Evolutionary conservation across 2,329 filamentous ascomycete species (phyloP).

Genomic region (Dactylellina leptospora): DNA sequence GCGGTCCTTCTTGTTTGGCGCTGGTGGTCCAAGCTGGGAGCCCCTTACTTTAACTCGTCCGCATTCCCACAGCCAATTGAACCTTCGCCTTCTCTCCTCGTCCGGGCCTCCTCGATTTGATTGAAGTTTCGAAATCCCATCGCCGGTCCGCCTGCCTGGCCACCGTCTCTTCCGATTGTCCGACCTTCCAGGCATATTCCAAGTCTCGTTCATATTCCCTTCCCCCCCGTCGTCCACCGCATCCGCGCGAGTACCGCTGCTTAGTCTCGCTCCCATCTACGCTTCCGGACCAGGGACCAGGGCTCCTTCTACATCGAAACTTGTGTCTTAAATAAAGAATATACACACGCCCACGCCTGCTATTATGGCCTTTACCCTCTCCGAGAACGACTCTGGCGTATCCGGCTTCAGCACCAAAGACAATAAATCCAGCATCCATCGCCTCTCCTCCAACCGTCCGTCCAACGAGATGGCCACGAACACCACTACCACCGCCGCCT

Average conservation of each 20-base stretch:
- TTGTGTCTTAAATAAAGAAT: background rate
- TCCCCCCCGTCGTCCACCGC: too few species aligned
- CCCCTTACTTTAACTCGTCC: conserved; percentile 52
- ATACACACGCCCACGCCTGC: conserved; percentile 35
- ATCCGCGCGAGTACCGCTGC: too few species aligned
- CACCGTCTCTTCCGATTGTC: background rate
- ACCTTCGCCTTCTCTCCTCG: background rate
- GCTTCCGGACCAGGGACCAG: too few species aligned
- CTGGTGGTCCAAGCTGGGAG: conserved; percentile 42
- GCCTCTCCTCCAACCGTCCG: conserved; percentile 51
- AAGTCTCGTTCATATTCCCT: background rate
- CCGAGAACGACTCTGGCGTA: conserved; percentile 53
- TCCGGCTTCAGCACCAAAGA: conserved; percentile 53
- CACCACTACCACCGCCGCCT: conserved; percentile 49
- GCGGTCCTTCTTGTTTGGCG: conserved; percentile 38
- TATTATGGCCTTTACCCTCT: conserved; percentile 54
- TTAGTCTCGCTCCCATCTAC: background rate
- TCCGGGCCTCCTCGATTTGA: background rate
- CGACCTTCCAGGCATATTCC: background rate
- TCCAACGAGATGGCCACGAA: conserved; percentile 53
- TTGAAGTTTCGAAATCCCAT: background rate
- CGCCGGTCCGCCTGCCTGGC: background rate
- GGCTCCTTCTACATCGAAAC: background rate
- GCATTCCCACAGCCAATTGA: conserved; percentile 30
- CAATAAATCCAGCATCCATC: conserved; percentile 50